Evolutionary conservation across 1,284 basidiomycete genomes (phyloP).

Genomic region (Psilocybe mexicana): DNA sequence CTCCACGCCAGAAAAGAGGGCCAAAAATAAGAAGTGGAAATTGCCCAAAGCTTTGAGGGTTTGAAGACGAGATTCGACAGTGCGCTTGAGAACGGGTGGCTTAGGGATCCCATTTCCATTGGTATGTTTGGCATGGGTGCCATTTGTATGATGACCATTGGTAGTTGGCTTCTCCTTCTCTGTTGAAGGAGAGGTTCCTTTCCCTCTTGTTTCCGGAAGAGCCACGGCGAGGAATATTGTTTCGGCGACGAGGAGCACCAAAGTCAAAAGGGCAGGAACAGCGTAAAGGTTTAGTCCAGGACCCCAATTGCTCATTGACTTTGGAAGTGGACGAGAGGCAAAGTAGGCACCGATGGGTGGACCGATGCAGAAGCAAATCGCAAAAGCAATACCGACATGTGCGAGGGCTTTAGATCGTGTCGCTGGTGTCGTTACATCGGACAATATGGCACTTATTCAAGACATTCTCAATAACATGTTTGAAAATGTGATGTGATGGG

Average conservation of each 20-base stretch:
- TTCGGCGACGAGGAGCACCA: slow-evolving; percentile 69
- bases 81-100: slow-evolving; percentile 29
- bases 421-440: slow-evolving; percentile 79
- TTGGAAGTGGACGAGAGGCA: slow-evolving; percentile 66
- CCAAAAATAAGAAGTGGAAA: slow-evolving; percentile 82
- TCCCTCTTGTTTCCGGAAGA: slow-evolving; percentile 77
- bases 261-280: slow-evolving; percentile 75
- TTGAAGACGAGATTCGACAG: slow-evolving; percentile 50
- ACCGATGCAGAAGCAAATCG: slow-evolving; percentile 87
- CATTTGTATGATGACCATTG: slow-evolving; percentile 19
- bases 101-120: slow-evolving; percentile 20
- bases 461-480: slow-evolving; percentile 6
- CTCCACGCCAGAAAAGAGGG: slow-evolving; percentile 89
- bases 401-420: slow-evolving; percentile 85
- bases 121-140: slow-evolving; percentile 2
- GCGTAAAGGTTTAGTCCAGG: slow-evolving; percentile 83
- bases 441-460: slow-evolving; percentile 74
- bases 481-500: neutral
- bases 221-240: slow-evolving; percentile 72
- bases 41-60: slow-evolving; percentile 57
- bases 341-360: slow-evolving; percentile 85
- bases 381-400: slow-evolving; percentile 91
- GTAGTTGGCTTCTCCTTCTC: slow-evolving; percentile 26
- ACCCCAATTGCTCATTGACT: slow-evolving; percentile 57
- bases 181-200: slow-evolving; percentile 24